A percentile compares a stretch with the other conserved stretches of the same genome.
Evolutionary conservation across 345 rosid species (phyloP).

Genomic region (Eucalyptus caleyi): DNA sequence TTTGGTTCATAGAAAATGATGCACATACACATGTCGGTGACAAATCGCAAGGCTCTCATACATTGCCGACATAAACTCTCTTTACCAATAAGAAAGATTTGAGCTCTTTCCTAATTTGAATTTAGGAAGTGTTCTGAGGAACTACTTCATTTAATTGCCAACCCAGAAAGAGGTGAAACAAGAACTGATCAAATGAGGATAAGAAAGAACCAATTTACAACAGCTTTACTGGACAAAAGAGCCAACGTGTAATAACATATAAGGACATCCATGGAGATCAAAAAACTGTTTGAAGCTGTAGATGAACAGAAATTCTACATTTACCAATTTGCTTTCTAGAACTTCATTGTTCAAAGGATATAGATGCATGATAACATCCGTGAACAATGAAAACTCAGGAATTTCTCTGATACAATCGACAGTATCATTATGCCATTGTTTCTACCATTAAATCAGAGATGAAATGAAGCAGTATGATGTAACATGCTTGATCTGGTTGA

Average conservation of each 20-base stretch:
- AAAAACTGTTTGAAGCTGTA: background rate
- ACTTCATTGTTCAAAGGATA: background rate
- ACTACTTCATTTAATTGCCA: background rate
- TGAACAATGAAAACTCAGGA: background rate
- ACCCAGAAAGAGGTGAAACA: background rate
- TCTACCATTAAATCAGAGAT: background rate
- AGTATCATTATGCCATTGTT: background rate
- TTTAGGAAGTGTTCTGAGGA: background rate
- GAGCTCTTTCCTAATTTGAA: background rate
- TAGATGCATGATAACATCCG: background rate
- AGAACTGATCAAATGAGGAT: background rate
- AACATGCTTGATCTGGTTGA: background rate
- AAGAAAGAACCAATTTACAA: background rate
- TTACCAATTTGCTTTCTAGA: background rate
- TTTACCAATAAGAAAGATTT: background rate
- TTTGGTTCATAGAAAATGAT: background rate
- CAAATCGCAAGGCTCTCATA: background rate
- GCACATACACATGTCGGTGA: background rate
- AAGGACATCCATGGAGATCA: background rate
- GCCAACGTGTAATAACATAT: background rate
- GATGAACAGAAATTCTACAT: background rate
- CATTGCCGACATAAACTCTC: background rate
- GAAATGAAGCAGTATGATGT: background rate
- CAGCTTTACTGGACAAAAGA: background rate
- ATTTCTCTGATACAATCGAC: background rate